phyloP scores from a whole-genome alignment of 257 asterid genomes.

The Solanum etuberosum region DNA sequence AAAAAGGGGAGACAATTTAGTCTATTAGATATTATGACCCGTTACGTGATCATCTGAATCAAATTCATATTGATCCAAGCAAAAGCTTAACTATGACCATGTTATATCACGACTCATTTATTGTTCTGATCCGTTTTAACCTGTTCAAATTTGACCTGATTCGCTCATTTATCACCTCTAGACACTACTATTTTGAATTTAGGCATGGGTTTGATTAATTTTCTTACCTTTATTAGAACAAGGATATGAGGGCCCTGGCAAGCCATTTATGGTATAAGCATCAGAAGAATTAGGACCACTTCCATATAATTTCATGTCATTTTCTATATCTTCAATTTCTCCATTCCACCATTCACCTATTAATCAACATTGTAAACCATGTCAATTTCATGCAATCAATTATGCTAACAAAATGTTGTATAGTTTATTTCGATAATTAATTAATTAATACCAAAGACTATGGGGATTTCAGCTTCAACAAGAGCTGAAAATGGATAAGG shows the following conservation, averaged over 20 bases:
- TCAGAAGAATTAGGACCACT: conserved; percentile 70
- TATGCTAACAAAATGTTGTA: not conserved
- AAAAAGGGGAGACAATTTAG: not conserved
- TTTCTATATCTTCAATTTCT: conserved; percentile 47
- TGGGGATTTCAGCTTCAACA: conserved; percentile 20
- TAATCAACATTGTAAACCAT: not conserved
- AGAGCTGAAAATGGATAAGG: conserved; percentile 42
- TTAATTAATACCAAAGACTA: conserved; percentile 30
- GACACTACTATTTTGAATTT: not conserved
- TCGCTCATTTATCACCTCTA: not conserved
- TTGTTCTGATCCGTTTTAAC: not conserved
- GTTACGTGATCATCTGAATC: not conserved
- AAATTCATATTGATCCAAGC: not conserved
- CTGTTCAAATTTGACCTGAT: not conserved
- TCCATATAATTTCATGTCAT: conserved; percentile 47
- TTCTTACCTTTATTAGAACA: conserved; percentile 53
- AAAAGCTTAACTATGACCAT: not conserved
- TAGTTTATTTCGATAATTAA: not conserved
- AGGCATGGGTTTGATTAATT: not conserved
- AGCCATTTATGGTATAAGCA: conserved; percentile 86
- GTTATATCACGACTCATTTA: not conserved
- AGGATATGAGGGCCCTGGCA: conserved; percentile 70
- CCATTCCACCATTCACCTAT: conserved; percentile 86
- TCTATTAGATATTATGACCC: not conserved
- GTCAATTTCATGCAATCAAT: not conserved